A percentile compares a stretch with the other conserved stretches of the same genome.
Conservation (phyloP, 2,329 filamentous ascomycete genomes). For the Periconia sp. region DNA sequence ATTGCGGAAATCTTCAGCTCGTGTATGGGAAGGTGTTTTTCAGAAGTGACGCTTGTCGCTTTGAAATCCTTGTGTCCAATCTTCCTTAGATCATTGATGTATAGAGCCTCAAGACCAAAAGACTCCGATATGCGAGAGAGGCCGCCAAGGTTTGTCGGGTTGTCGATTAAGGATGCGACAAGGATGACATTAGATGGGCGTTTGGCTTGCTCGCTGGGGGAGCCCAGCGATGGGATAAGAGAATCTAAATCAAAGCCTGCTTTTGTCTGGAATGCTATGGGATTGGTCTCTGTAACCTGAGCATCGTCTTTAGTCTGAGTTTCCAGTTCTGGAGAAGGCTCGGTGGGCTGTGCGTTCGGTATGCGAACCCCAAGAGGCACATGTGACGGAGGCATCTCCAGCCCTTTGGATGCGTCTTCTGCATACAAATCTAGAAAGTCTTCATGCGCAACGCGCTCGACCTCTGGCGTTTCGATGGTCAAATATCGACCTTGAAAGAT, state of each 20-base stretch:
- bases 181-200: slow-evolving; percentile 50
- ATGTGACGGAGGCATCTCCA: slow-evolving; percentile 25
- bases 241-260: slow-evolving; percentile 50
- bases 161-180: slow-evolving; percentile 58
- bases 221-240: slow-evolving; percentile 24
- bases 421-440: slow-evolving; percentile 50
- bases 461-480: slow-evolving; percentile 50
- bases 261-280: slow-evolving; percentile 58
- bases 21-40: slow-evolving; percentile 56
- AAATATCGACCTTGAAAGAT: slow-evolving; percentile 56
- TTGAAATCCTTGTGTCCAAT: slow-evolving; percentile 56
- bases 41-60: slow-evolving; percentile 56
- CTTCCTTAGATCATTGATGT: slow-evolving; percentile 50
- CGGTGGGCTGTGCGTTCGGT: too few species aligned
- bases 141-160: slow-evolving; percentile 58
- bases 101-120: slow-evolving; percentile 55
- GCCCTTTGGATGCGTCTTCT: slow-evolving; percentile 20
- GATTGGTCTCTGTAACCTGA: slow-evolving; percentile 1
- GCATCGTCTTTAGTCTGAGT: not conserved
- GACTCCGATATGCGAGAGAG: slow-evolving; percentile 59
- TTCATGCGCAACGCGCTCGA: slow-evolving; percentile 39
- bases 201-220: slow-evolving; percentile 23
- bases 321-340: not conserved
- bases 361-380: slow-evolving; percentile 37
- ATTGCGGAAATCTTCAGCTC: slow-evolving; percentile 41